These are phyloP conservation scores for Aureobasidium sp. DNA, from an alignment of 2,329 filamentous ascomycete species.

Conservation along the genomic window DNA sequence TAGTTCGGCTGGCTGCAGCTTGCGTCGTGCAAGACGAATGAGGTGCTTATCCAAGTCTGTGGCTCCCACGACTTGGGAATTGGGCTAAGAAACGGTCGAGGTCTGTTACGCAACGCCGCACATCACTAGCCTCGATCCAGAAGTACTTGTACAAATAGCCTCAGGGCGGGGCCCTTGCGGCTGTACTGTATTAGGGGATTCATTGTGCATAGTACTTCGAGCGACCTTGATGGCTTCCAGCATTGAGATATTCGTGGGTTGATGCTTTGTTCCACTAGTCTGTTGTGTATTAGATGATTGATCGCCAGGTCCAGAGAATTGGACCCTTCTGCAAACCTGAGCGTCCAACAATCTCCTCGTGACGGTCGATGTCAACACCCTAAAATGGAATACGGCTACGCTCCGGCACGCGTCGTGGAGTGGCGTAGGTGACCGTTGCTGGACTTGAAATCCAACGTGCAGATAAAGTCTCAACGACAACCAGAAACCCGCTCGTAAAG, in stretches of 20 bases:
- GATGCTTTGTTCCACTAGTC: background rate
- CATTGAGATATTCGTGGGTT: no score
- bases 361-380: background rate
- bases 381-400: constrained; percentile 1
- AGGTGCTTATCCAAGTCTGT: constrained; percentile 2
- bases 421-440: constrained; percentile 3
- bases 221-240: constrained; percentile 1
- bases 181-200: background rate
- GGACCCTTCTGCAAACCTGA: background rate
- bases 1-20: constrained; percentile 5
- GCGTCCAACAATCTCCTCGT: background rate
- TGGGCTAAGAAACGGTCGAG: background rate
- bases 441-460: background rate
- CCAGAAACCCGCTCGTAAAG: background rate
- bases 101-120: background rate
- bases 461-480: constrained; percentile 14
- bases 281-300: background rate
- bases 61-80: background rate
- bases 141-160: background rate
- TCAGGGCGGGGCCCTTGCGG: background rate
- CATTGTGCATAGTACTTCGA: background rate
- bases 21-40: constrained; percentile 6
- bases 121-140: constrained; percentile 9
- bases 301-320: background rate
- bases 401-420: background rate